Evolutionary conservation across 345 rosid species (phyloP).

Genomic region (Erucastrum elatum): DNA sequence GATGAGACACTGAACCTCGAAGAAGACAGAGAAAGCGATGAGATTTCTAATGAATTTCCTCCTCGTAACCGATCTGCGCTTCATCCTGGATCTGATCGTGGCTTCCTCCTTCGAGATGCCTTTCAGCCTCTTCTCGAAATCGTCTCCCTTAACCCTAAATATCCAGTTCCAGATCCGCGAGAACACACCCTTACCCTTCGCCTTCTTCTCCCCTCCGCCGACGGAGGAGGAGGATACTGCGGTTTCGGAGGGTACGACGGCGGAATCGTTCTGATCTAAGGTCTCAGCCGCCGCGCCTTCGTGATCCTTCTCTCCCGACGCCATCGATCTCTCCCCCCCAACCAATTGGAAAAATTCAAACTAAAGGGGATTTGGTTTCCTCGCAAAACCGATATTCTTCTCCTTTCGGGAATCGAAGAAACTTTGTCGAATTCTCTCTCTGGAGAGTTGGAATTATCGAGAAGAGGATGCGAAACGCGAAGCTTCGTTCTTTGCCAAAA

Average conservation of each 20-base stretch:
- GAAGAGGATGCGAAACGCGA: slow-evolving; percentile 1
- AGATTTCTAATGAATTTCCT: slow-evolving; percentile 57
- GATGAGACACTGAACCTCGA: slow-evolving; percentile 49
- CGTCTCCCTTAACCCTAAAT: slow-evolving; percentile 59
- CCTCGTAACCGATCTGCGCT: slow-evolving; percentile 59
- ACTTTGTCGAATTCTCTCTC: neutral
- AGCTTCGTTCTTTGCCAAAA: slow-evolving; percentile 29
- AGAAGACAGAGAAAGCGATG: slow-evolving; percentile 62
- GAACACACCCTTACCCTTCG: slow-evolving; percentile 52
- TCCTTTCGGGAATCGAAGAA: neutral
- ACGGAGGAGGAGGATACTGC: neutral
- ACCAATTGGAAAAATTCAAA: neutral
- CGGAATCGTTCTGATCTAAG: slow-evolving; percentile 17
- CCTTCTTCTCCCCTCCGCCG: slow-evolving; percentile 11
- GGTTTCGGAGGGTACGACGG: neutral
- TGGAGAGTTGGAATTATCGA: slow-evolving; percentile 24
- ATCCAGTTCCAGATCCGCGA: slow-evolving; percentile 70
- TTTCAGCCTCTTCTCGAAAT: slow-evolving; percentile 85
- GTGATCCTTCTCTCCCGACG: slow-evolving; percentile 26
- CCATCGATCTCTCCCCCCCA: neutral
- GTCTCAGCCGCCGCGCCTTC: slow-evolving; percentile 12
- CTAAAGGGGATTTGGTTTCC: neutral
- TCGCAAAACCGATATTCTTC: neutral
- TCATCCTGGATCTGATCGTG: slow-evolving; percentile 54
- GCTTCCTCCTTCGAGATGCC: slow-evolving; percentile 82